A percentile compares a stretch with the other conserved stretches of the same genome.
phyloP scores from a whole-genome alignment of 805 yeast genomes.

The Hanseniaspora singularis region DNA sequence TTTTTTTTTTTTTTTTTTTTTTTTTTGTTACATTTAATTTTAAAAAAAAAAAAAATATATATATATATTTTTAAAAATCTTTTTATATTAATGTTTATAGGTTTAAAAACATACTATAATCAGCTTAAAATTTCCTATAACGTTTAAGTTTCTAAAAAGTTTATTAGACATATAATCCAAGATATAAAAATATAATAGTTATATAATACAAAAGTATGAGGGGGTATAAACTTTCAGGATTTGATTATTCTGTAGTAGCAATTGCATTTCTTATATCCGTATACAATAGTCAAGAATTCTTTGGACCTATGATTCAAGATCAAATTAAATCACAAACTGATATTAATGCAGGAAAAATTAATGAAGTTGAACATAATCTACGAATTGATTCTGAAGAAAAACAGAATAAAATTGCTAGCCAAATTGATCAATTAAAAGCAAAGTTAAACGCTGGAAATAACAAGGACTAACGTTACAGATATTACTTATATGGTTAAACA shows the following conservation, averaged over 20 bases:
- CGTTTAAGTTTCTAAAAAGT: too few species aligned
- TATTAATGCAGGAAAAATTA: constrained; percentile 12
- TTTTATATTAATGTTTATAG: too few species aligned
- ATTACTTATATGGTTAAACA: too few species aligned
- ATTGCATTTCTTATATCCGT: constrained; percentile 3
- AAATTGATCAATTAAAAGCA: not conserved
- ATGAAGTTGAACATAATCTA: not conserved
- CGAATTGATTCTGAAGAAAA: not conserved
- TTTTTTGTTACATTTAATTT: too few species aligned
- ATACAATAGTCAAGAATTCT: constrained; percentile 12
- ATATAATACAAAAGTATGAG: constrained; percentile 2
- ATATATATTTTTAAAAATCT: too few species aligned
- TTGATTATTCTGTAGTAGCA: constrained; percentile 9
- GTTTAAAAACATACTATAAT: too few species aligned
- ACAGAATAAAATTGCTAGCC: not conserved
- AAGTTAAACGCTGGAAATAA: not conserved
- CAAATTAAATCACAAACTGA: constrained; percentile 11
- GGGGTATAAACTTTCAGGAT: constrained; percentile 5
- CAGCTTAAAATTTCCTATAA: too few species aligned
- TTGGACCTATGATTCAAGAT: constrained; percentile 13
- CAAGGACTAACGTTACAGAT: not conserved
- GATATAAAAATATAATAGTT: too few species aligned
- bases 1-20: too few species aligned
- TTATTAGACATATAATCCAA: not conserved
- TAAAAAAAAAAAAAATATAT: too few species aligned